These are phyloP conservation scores for Xylariaceae sp. DNA, from an alignment of 2,329 filamentous ascomycete species.

Conservation along the genomic window DNA sequence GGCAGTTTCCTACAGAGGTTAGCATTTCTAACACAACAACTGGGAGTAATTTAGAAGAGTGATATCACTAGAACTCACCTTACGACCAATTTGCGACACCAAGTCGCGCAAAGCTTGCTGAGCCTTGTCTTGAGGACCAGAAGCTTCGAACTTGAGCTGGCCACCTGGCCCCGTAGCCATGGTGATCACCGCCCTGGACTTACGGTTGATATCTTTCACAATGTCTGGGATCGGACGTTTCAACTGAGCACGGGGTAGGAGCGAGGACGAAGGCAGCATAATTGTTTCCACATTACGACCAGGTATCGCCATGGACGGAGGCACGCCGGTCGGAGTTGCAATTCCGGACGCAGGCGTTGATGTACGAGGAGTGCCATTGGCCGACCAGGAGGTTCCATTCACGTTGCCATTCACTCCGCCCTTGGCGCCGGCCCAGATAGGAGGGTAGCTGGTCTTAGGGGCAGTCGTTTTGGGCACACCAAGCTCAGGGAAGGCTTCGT, in stretches of 20 bases:
- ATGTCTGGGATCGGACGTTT: slow-evolving; percentile 86
- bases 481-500: slow-evolving; percentile 93
- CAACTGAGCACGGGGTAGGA: slow-evolving; percentile 77
- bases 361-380: slow-evolving; percentile 63
- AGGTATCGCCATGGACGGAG: slow-evolving; percentile 74
- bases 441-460: slow-evolving; percentile 64
- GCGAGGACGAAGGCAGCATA: slow-evolving; percentile 74
- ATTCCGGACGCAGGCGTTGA: slow-evolving; percentile 69
- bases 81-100: slow-evolving; percentile 84
- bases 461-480: slow-evolving; percentile 71
- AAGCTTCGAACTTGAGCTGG: slow-evolving; percentile 80
- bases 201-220: slow-evolving; percentile 89
- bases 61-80: slow-evolving; percentile 60
- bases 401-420: slow-evolving; percentile 60
- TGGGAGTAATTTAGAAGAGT: neutral
- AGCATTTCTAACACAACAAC: slow-evolving; percentile 9
- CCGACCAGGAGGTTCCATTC: slow-evolving; percentile 60
- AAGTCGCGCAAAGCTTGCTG: slow-evolving; percentile 89
- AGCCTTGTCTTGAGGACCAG: slow-evolving; percentile 81
- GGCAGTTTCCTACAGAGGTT: slow-evolving; percentile 60
- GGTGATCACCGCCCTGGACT: slow-evolving; percentile 84
- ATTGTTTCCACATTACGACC: slow-evolving; percentile 82
- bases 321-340: slow-evolving; percentile 50
- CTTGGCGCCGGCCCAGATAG: slow-evolving; percentile 76
- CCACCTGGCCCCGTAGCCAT: slow-evolving; percentile 76